A percentile compares a stretch with the other conserved stretches of the same genome.
These are phyloP conservation scores for Microcera coccophila DNA, from an alignment of 2,329 filamentous ascomycete species.

Conservation along the genomic window DNA sequence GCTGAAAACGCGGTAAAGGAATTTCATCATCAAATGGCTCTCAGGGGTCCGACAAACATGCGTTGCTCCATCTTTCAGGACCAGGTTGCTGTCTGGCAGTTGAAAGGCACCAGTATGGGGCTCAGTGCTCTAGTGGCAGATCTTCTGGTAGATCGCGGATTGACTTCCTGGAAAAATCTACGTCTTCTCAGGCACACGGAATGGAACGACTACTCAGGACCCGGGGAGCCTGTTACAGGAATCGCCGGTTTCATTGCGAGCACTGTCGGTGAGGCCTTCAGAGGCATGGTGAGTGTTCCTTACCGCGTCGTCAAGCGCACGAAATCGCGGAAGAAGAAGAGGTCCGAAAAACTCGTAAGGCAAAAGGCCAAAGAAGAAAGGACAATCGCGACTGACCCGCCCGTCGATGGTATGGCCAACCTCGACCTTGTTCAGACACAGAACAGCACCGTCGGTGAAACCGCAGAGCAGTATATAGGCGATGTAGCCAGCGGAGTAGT, in stretches of 20 bases:
- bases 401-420: constrained; percentile 5
- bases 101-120: constrained; percentile 57
- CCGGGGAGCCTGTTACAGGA: constrained; percentile 68
- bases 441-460: constrained; percentile 16
- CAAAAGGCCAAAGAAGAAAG: constrained; percentile 2
- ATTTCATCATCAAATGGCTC: constrained; percentile 59
- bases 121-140: constrained; percentile 63
- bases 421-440: constrained; percentile 9
- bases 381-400: background rate
- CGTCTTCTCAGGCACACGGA: constrained; percentile 63
- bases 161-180: constrained; percentile 60
- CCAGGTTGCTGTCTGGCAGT: constrained; percentile 60
- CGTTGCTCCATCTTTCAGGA: constrained; percentile 63
- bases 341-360: constrained; percentile 2
- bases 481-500: constrained; percentile 51
- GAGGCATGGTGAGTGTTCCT: constrained; percentile 62
- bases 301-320: constrained; percentile 56
- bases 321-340: constrained; percentile 40
- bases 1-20: constrained; percentile 64
- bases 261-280: constrained; percentile 54
- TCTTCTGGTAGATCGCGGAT: constrained; percentile 57
- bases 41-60: constrained; percentile 52
- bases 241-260: constrained; percentile 58
- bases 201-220: constrained; percentile 75
- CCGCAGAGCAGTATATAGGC: constrained; percentile 40